These are phyloP conservation scores for Pseudogymnoascus verrucosus DNA, from an alignment of 2,329 filamentous ascomycete species.

Conservation along the genomic window DNA sequence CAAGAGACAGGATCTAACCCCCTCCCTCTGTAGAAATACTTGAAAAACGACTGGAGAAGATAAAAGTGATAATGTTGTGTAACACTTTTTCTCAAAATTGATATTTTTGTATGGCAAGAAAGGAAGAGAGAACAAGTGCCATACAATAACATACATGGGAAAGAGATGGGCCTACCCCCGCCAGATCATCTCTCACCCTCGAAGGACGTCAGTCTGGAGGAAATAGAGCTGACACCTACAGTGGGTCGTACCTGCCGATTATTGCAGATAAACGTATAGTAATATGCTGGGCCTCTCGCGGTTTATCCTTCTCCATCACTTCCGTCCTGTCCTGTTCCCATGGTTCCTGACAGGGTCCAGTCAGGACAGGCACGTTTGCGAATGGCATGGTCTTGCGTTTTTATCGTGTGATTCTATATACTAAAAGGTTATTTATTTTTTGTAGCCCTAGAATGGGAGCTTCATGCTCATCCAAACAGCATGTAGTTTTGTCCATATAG, in stretches of 20 bases:
- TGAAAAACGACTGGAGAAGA: background rate
- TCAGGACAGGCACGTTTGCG: background rate
- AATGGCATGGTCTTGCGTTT: background rate
- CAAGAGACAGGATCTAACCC: background rate
- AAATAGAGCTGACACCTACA: background rate
- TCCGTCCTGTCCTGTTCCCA: background rate
- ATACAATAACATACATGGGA: background rate
- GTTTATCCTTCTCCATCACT: background rate
- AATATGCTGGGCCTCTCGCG: background rate
- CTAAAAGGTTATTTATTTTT: background rate
- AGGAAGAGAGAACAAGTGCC: too few species aligned
- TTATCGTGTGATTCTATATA: background rate
- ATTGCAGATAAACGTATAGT: background rate
- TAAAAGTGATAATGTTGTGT: background rate
- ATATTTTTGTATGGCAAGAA: background rate
- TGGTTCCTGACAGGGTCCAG: background rate
- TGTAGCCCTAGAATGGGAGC: background rate
- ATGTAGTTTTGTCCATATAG: background rate
- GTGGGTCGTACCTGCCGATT: background rate
- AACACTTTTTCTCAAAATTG: background rate
- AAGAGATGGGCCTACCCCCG: background rate
- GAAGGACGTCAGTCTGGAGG: background rate
- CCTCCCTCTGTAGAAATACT: background rate
- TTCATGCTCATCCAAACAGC: background rate
- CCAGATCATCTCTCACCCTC: background rate